These are phyloP conservation scores for Clathrospora elynae DNA, from an alignment of 2,329 filamentous ascomycete species.

Conservation along the genomic window DNA sequence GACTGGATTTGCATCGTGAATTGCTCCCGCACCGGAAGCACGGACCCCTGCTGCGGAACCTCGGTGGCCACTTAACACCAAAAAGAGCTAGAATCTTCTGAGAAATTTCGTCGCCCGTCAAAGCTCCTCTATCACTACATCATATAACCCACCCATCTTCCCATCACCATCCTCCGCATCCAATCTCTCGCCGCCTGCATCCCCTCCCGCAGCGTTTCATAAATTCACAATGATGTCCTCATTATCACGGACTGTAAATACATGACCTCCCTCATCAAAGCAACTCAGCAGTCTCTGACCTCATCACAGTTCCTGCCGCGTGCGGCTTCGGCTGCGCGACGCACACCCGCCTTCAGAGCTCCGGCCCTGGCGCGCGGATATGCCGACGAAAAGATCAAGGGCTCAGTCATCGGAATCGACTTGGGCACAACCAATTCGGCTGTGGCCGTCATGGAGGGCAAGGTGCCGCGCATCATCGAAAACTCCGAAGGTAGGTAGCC, in stretches of 20 bases:
- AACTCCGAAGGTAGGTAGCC: slow-evolving; percentile 79
- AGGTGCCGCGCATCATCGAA: slow-evolving; percentile 93
- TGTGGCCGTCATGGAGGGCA: slow-evolving; percentile 97
- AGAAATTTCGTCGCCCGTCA: slow-evolving; percentile 33
- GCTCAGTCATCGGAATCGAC: slow-evolving; percentile 97
- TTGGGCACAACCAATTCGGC: slow-evolving; percentile 97
- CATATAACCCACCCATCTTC: slow-evolving; percentile 31
- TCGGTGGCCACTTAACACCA: slow-evolving; percentile 21
- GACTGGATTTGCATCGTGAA: slow-evolving; percentile 2
- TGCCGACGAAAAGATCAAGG: slow-evolving; percentile 85
- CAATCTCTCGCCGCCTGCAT: slow-evolving; percentile 37
- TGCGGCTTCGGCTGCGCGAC: slow-evolving; percentile 70
- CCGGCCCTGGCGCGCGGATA: slow-evolving; percentile 75
- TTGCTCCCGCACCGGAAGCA: slow-evolving; percentile 15
- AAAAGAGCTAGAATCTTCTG: slow-evolving; percentile 37
- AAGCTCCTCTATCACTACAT: slow-evolving; percentile 37
- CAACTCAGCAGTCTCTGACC: slow-evolving; percentile 29
- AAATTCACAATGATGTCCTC: slow-evolving; percentile 48
- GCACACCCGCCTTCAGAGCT: slow-evolving; percentile 68
- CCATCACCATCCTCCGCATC: slow-evolving; percentile 23
- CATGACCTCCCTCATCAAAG: slow-evolving; percentile 3
- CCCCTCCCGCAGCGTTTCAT: slow-evolving; percentile 37
- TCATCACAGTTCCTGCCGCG: slow-evolving; percentile 66
- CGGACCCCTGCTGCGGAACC: slow-evolving; percentile 24
- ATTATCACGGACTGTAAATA: slow-evolving; percentile 50